Percentiles rank a stretch among this genome's conserved stretches.
phyloP scores from a whole-genome alignment of 1,139 yeast species.

The Hemisphaericaspora xylofermentans region DNA sequence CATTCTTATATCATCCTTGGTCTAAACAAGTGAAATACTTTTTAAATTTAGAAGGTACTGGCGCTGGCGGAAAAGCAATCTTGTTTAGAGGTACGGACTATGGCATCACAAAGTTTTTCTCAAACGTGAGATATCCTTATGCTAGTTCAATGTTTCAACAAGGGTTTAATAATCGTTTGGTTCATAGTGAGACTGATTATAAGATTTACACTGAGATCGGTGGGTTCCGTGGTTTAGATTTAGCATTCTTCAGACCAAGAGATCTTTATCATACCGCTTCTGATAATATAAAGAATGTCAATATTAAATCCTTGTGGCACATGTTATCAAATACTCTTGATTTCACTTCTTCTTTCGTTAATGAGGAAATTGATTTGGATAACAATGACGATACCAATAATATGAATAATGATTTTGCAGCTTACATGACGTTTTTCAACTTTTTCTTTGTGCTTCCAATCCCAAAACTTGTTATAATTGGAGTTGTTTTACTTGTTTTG shows the following conservation, averaged over 20 bases:
- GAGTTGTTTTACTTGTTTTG: slow-evolving; percentile 48
- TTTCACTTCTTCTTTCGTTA: slow-evolving; percentile 42
- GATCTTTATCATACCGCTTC: slow-evolving; percentile 76
- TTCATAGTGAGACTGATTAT: slow-evolving; percentile 84
- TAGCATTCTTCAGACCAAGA: slow-evolving; percentile 61
- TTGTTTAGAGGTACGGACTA: slow-evolving; percentile 82
- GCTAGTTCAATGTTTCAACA: slow-evolving; percentile 80
- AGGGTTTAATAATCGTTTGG: slow-evolving; percentile 71
- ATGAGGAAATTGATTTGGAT: slow-evolving; percentile 40
- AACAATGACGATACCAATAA: slow-evolving; percentile 18
- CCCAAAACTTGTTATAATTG: slow-evolving; percentile 43
- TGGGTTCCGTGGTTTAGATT: slow-evolving; percentile 74
- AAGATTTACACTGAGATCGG: slow-evolving; percentile 67
- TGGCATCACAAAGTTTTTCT: slow-evolving; percentile 50
- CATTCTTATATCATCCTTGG: slow-evolving; percentile 79
- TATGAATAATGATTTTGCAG: slow-evolving; percentile 41
- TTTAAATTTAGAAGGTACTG: slow-evolving; percentile 91
- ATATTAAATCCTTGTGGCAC: slow-evolving; percentile 72
- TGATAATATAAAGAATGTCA: slow-evolving; percentile 67
- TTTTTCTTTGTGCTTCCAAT: slow-evolving; percentile 55
- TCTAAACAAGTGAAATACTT: slow-evolving; percentile 59
- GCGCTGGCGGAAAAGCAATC: slow-evolving; percentile 87
- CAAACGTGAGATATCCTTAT: slow-evolving; percentile 64
- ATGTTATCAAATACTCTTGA: slow-evolving; percentile 76
- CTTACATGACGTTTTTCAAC: slow-evolving; percentile 64